A percentile compares a stretch with the other conserved stretches of the same genome.
Conservation (phyloP, 768 basidiomycete genomes). For the Auriculariales sp. region DNA sequence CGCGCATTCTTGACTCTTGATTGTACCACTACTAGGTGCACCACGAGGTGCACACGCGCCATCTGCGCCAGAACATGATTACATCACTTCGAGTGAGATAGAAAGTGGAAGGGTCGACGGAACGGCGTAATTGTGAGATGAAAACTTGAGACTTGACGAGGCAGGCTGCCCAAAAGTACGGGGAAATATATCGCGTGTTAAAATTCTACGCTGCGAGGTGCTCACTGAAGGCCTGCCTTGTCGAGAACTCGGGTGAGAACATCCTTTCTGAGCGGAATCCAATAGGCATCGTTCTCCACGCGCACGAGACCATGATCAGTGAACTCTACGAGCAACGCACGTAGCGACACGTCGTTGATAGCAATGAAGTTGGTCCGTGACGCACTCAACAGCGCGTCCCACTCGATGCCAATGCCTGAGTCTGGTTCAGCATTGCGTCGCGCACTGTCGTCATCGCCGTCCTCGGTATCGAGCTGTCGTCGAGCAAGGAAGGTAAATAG, state of each 20-base stretch:
- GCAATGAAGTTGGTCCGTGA: constrained; percentile 80
- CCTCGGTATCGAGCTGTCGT: constrained; percentile 50
- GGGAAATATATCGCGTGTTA: no score
- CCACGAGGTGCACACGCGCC: no score
- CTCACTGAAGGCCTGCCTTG: no score
- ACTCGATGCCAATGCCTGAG: constrained; percentile 38
- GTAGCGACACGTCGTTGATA: constrained; percentile 71
- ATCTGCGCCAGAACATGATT: no score
- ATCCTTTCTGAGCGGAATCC: neutral
- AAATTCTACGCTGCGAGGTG: no score
- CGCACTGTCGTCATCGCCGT: constrained; percentile 19
- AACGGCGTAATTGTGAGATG: no score
- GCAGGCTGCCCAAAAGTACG: no score
- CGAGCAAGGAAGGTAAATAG: constrained; percentile 60
- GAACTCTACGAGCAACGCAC: constrained; percentile 77
- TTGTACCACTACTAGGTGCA: no score
- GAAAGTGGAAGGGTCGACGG: no score
- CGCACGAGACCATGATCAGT: constrained; percentile 71
- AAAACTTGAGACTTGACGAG: no score
- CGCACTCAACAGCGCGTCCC: constrained; percentile 54
- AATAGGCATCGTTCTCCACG: neutral
- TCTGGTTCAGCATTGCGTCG: constrained; percentile 5
- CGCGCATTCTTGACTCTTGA: no score
- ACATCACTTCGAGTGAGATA: no score
- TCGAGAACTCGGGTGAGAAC: neutral